Evolutionary conservation across 768 basidiomycete genomes (phyloP).

Genomic region (Suillus lakei): DNA sequence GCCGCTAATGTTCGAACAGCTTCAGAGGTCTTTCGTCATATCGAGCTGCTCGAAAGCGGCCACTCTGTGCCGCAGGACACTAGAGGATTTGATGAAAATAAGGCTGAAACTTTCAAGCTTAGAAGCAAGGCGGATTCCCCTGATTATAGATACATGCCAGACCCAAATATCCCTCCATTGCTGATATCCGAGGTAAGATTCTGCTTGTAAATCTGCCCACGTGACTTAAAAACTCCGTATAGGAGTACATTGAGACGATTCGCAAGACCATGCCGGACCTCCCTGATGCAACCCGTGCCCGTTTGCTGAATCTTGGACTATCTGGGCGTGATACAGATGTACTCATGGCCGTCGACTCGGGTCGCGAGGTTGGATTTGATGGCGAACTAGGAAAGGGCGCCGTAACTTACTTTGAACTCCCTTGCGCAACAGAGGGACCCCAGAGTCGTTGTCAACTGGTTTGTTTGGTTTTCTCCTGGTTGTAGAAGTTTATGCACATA

Average conservation of each 20-base stretch:
- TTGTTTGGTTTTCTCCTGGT: slow-evolving; percentile 22
- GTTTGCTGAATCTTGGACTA: slow-evolving; percentile 61
- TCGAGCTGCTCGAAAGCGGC: slow-evolving; percentile 51
- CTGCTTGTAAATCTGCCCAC: slow-evolving; percentile 9
- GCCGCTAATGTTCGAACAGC: slow-evolving; percentile 46
- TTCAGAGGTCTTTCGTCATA: slow-evolving; percentile 83
- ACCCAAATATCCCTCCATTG: slow-evolving; percentile 87
- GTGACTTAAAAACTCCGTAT: slow-evolving; percentile 10
- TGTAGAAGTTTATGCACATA: slow-evolving; percentile 1
- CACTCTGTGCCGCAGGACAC: slow-evolving; percentile 78
- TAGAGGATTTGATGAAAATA: slow-evolving; percentile 85
- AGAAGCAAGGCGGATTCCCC: slow-evolving; percentile 93
- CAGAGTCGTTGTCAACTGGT: slow-evolving; percentile 87
- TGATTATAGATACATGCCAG: slow-evolving; percentile 98
- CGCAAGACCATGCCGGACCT: slow-evolving; percentile 70
- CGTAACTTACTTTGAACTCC: slow-evolving; percentile 82
- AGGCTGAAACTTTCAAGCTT: slow-evolving; percentile 79
- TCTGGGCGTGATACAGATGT: slow-evolving; percentile 73
- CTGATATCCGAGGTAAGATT: slow-evolving; percentile 53
- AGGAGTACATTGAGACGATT: slow-evolving; percentile 69
- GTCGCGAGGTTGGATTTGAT: slow-evolving; percentile 64
- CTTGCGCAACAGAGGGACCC: slow-evolving; percentile 61
- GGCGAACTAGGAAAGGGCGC: slow-evolving; percentile 58
- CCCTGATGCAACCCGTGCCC: slow-evolving; percentile 61
- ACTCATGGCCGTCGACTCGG: slow-evolving; percentile 73